A percentile compares a stretch with the other conserved stretches of the same genome.
These are phyloP conservation scores for Podaxis rugospora DNA, from an alignment of 768 basidiomycete species.

Conservation along the genomic window DNA sequence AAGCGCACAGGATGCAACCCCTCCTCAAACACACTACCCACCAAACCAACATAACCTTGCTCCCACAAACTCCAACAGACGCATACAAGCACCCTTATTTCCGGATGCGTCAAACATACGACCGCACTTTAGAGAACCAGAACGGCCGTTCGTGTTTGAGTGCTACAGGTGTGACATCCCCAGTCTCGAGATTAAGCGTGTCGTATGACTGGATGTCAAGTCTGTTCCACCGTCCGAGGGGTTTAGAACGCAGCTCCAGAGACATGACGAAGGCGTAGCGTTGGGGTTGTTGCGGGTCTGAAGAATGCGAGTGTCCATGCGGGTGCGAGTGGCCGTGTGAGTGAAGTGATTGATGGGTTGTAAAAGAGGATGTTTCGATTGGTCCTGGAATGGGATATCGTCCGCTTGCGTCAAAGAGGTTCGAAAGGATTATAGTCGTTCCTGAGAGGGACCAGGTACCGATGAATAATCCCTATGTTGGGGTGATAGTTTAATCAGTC, in stretches of 20 bases:
- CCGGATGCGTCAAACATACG: slow-evolving; percentile 32
- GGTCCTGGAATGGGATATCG: slow-evolving; percentile 20
- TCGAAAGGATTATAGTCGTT: slow-evolving; percentile 52
- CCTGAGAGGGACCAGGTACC: slow-evolving; percentile 72
- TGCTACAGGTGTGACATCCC: slow-evolving; percentile 63
- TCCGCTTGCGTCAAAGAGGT: slow-evolving; percentile 59
- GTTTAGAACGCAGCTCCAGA: slow-evolving; percentile 66
- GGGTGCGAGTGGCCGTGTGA: slow-evolving; percentile 5
- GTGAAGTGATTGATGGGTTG: slow-evolving; percentile 13
- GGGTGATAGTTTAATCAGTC: not conserved
- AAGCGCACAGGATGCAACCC: too few relatives aligned
- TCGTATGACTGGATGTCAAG: slow-evolving; percentile 72
- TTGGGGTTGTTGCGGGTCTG: slow-evolving; percentile 20
- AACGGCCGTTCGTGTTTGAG: slow-evolving; percentile 87
- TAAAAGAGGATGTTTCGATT: not conserved
- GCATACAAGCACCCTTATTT: too few relatives aligned
- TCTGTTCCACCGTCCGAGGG: slow-evolving; percentile 82
- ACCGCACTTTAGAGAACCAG: slow-evolving; percentile 90
- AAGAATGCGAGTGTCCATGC: not conserved
- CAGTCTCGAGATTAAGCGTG: slow-evolving; percentile 70
- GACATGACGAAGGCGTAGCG: slow-evolving; percentile 76
- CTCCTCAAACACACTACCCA: too few relatives aligned
- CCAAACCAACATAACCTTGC: not conserved
- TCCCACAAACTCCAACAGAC: not conserved
- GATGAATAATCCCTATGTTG: slow-evolving; percentile 58